These are phyloP conservation scores for Penicillium ucsense DNA, from an alignment of 495 filamentous ascomycete species.

Conservation along the genomic window DNA sequence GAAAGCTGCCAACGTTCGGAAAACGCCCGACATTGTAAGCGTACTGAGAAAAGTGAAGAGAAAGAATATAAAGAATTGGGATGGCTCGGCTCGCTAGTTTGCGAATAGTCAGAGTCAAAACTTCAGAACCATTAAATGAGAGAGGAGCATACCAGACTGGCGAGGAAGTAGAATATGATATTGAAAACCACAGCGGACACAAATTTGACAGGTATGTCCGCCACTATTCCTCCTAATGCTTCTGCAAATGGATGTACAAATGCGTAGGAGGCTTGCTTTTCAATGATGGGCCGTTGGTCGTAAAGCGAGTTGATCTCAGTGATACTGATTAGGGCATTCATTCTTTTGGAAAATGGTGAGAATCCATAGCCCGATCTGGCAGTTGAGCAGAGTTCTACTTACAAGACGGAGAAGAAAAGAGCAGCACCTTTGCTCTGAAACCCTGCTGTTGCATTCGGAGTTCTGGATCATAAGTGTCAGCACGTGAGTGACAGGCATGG, in stretches of 20 bases:
- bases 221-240: slow-evolving; percentile 46
- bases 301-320: slow-evolving; percentile 55
- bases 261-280: slow-evolving; percentile 56
- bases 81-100: slow-evolving; percentile 29
- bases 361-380: slow-evolving; percentile 8
- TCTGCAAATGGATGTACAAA: slow-evolving; percentile 57
- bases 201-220: slow-evolving; percentile 50
- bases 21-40: slow-evolving; percentile 47
- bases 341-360: slow-evolving; percentile 26
- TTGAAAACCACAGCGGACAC: slow-evolving; percentile 41
- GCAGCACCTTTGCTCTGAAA: slow-evolving; percentile 78
- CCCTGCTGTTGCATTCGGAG: slow-evolving; percentile 47
- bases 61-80: slow-evolving; percentile 55
- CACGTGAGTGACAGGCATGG: too few species aligned
- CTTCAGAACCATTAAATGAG: neutral
- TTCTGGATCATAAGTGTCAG: slow-evolving; percentile 17
- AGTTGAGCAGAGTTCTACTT: slow-evolving; percentile 36
- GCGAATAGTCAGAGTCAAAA: neutral
- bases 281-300: slow-evolving; percentile 51
- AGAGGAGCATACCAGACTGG: slow-evolving; percentile 34
- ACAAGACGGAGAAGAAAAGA: slow-evolving; percentile 84
- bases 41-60: slow-evolving; percentile 44
- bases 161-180: slow-evolving; percentile 49
- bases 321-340: slow-evolving; percentile 45
- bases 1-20: slow-evolving; percentile 36